Base-by-base conservation (phyloP, 2,329 filamentous ascomycete genomes). In the Epichloe coenophiala region DNA sequence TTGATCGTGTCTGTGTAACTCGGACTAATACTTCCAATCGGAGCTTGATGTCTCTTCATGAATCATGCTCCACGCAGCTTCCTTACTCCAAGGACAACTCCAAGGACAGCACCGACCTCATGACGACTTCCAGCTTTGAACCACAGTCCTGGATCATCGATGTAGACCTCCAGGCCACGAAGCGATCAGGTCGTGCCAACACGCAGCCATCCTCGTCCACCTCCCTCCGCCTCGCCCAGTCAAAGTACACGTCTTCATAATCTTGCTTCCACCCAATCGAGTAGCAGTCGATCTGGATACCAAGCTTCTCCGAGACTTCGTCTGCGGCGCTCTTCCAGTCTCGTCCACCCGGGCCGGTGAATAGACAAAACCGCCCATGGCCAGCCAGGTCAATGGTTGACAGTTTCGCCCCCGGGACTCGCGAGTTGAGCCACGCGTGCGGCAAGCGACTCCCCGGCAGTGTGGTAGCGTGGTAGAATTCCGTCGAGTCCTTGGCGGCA, bases 361-460 rank as follows among this genome's bases (percentile, higher is more conserved):
- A 59, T 2, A 78, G 57, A 12, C 61, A 65, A 58, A 80, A 81
- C 0, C 57, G 56, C 1, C 76, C 74, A 47, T 81, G 68, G 0
- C 80, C 80, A 0, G 76, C 76, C 1, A 84, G 62, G 59, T 84
- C 80, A 43, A 78, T 73, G 0, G 78, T 83, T 1, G 77, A 81
- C 17, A 77, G 63, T 13, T 65, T 64, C 48, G 68, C 59, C 64
- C 63, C 63, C 0, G 77, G 72, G 11, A 68, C 57, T 6, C 66
- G 57, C 19, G 68, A 69, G 62, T 80, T 76, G 15, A 84, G 63
- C 81, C 81, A 84, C 0, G 70, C 79, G 61, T 85, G 81, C 5
- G 81, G 81, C 21, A 83, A 62, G 2, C 80, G 68, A 33, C 68
- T 68, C 7, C 81, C 81, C 0, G 81, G 81, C 56, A 74, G 80